Evolutionary conservation across 345 rosid species (phyloP).

Genomic region (Streptanthus diversifolius): DNA sequence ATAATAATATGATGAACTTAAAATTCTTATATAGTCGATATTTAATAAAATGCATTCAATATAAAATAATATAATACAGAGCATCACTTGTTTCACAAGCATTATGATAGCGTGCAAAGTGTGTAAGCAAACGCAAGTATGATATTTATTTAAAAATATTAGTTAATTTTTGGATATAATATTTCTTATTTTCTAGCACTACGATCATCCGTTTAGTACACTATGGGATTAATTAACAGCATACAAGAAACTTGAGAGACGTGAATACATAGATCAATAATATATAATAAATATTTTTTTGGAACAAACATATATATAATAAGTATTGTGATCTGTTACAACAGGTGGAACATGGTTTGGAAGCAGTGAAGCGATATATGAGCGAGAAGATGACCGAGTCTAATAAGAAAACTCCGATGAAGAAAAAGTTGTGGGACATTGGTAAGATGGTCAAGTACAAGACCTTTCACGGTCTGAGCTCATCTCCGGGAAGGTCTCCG

Average conservation of each 20-base stretch:
- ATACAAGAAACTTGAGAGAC: not conserved
- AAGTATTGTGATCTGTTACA: not conserved
- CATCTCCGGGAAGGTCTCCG: slow-evolving; percentile 38
- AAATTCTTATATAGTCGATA: not conserved
- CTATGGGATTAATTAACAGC: not conserved
- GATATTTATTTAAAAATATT: not conserved
- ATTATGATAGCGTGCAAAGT: not conserved
- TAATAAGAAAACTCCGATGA: slow-evolving; percentile 32
- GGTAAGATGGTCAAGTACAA: slow-evolving; percentile 57
- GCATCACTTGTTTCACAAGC: not conserved
- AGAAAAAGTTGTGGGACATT: slow-evolving; percentile 64
- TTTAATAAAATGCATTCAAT: not conserved
- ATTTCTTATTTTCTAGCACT: not conserved
- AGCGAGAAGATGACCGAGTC: slow-evolving; percentile 56
- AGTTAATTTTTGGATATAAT: not conserved
- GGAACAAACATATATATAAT: not conserved
- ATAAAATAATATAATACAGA: not conserved
- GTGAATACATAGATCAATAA: not conserved
- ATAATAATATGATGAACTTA: not conserved
- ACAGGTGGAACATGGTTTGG: slow-evolving; percentile 55
- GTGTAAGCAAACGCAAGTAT: not conserved
- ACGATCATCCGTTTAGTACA: not conserved
- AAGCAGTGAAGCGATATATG: slow-evolving; percentile 58
- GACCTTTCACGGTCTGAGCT: slow-evolving; percentile 43
- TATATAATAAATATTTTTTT: not conserved